Percentiles rank a stretch among this genome's conserved stretches.
Evolutionary conservation across 2,329 filamentous ascomycete genomes (phyloP).

Genomic region (Mycosphaerella sp.): DNA sequence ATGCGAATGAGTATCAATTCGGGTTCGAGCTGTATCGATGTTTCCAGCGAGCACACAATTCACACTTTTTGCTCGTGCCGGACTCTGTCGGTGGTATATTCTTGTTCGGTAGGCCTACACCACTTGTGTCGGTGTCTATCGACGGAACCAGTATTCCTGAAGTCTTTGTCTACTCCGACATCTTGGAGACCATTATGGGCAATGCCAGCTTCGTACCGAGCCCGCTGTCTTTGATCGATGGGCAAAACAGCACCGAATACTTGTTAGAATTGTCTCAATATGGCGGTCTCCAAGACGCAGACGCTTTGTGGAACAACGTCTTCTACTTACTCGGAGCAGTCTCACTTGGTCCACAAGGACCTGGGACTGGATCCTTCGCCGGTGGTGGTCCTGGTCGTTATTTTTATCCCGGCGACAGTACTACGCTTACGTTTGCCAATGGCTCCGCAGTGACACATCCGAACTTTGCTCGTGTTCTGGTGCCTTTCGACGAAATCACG

Average conservation of each 20-base stretch:
- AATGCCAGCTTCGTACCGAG: slow-evolving; percentile 43
- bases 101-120: slow-evolving; percentile 44
- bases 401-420: slow-evolving; percentile 41
- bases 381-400: slow-evolving; percentile 41
- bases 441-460: slow-evolving; percentile 38
- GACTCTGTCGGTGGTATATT: slow-evolving; percentile 50
- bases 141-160: slow-evolving; percentile 56
- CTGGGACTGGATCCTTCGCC: slow-evolving; percentile 41
- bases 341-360: slow-evolving; percentile 37
- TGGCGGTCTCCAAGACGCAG: slow-evolving; percentile 50
- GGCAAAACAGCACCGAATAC: slow-evolving; percentile 47
- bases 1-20: slow-evolving; percentile 42
- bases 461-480: slow-evolving; percentile 42
- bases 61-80: slow-evolving; percentile 55
- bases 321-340: slow-evolving; percentile 45
- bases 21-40: slow-evolving; percentile 49
- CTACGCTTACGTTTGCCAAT: slow-evolving; percentile 43
- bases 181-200: slow-evolving; percentile 38
- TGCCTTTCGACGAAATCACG: slow-evolving; percentile 39
- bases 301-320: slow-evolving; percentile 51
- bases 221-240: slow-evolving; percentile 52
- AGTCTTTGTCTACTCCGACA: slow-evolving; percentile 50
- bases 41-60: slow-evolving; percentile 55
- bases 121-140: slow-evolving; percentile 54
- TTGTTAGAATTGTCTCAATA: slow-evolving; percentile 45